These are phyloP conservation scores for Apiosordaria backusii DNA, from an alignment of 495 filamentous ascomycete genomes.

Conservation along the genomic window DNA sequence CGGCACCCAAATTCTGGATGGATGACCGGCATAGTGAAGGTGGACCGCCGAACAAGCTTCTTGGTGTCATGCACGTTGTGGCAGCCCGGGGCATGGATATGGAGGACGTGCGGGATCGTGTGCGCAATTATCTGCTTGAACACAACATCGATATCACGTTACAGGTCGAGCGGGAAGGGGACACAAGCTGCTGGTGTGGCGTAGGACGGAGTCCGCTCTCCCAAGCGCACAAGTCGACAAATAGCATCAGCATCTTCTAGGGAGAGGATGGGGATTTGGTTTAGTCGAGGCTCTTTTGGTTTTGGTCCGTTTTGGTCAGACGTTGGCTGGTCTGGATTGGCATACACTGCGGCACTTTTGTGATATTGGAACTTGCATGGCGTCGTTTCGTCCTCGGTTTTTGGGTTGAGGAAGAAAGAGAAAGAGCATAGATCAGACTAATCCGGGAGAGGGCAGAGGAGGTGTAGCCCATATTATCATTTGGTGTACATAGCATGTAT, in stretches of 20 bases:
- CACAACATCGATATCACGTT: constrained; percentile 69
- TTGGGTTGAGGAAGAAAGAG: background rate
- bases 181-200: constrained; percentile 76
- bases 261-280: constrained; percentile 13
- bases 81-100: constrained; percentile 65
- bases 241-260: constrained; percentile 29
- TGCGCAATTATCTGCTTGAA: constrained; percentile 54
- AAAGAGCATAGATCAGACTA: background rate
- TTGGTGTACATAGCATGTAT: background rate
- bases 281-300: constrained; percentile 12
- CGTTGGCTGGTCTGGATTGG: constrained; percentile 8
- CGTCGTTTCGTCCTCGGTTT: background rate
- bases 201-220: constrained; percentile 35
- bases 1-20: constrained; percentile 90
- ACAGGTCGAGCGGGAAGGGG: constrained; percentile 72
- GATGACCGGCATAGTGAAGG: constrained; percentile 60
- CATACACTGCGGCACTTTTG: constrained; percentile 4
- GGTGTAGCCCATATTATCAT: background rate
- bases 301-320: constrained; percentile 6
- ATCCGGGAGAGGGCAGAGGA: background rate
- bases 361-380: constrained; percentile 5
- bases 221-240: constrained; percentile 18
- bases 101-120: constrained; percentile 72
- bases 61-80: constrained; percentile 81
- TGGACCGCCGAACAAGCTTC: constrained; percentile 46